phyloP scores from a whole-genome alignment of 2,329 filamentous ascomycete genomes.

The Botrytis byssoidea region DNA sequence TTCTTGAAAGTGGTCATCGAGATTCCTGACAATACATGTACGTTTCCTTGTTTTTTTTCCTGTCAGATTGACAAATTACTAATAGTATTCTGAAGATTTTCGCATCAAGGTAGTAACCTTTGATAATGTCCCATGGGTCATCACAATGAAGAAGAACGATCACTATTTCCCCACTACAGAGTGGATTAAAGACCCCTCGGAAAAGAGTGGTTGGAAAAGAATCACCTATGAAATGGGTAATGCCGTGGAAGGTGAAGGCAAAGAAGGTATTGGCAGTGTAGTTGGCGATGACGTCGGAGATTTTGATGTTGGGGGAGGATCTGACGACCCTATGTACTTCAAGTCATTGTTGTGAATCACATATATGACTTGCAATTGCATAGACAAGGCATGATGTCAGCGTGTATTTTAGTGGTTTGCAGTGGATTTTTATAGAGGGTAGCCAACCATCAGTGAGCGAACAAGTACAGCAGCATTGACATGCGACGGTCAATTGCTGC shows the following conservation, averaged over 20 bases:
- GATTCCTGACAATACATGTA: conserved; percentile 93
- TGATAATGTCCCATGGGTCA: conserved; percentile 98
- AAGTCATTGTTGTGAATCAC: neutral
- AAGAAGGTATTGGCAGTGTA: conserved; percentile 38
- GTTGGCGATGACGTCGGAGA: conserved; percentile 34
- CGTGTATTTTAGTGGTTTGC: conserved; percentile 2
- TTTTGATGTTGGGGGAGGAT: conserved; percentile 26
- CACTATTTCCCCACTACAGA: conserved; percentile 82
- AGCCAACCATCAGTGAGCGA: neutral
- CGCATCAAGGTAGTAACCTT: conserved; percentile 96
- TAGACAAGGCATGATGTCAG: neutral
- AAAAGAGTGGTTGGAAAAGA: conserved; percentile 61
- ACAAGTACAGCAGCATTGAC: neutral
- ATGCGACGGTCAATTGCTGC: neutral
- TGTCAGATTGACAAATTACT: conserved; percentile 15
- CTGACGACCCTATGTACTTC: conserved; percentile 15
- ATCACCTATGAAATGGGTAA: conserved; percentile 60
- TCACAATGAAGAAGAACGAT: conserved; percentile 99
- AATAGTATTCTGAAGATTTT: conserved; percentile 62
- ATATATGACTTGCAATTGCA: neutral
- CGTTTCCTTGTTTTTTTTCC: conserved; percentile 36
- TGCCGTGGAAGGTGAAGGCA: conserved; percentile 52
- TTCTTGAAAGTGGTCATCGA: conserved; percentile 80
- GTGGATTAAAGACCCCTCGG: conserved; percentile 62
- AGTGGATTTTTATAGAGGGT: neutral